These are phyloP conservation scores for Neonectria hederae DNA, from an alignment of 2,329 filamentous ascomycete genomes.

Conservation along the genomic window DNA sequence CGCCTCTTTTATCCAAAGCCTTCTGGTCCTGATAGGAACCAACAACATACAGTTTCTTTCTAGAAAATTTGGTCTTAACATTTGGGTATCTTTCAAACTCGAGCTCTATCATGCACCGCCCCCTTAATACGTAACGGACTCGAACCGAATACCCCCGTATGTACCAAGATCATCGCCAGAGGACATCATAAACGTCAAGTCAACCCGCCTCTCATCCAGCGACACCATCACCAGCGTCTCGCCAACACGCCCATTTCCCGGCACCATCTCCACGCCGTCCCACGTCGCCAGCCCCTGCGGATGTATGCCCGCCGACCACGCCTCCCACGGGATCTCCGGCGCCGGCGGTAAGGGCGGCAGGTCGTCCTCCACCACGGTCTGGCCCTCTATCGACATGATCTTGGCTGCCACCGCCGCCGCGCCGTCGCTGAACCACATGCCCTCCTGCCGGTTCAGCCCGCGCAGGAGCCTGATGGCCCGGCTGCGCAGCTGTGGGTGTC, in stretches of 20 bases:
- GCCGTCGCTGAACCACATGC: conserved; percentile 46
- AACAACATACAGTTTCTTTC: background rate
- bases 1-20: too few species aligned
- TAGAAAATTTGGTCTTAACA: background rate
- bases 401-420: conserved; percentile 35
- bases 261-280: conserved; percentile 34
- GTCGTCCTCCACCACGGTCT: conserved; percentile 30
- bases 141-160: conserved; percentile 26
- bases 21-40: background rate
- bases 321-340: conserved; percentile 36
- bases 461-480: conserved; percentile 39
- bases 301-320: conserved; percentile 27
- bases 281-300: conserved; percentile 30
- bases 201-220: conserved; percentile 28
- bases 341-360: background rate
- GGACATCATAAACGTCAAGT: conserved; percentile 37
- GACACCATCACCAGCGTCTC: conserved; percentile 40
- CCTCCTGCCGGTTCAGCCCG: conserved; percentile 44
- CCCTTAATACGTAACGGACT: conserved; percentile 29
- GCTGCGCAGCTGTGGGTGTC: conserved; percentile 44
- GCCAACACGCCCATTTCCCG: conserved; percentile 31
- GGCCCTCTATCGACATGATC: conserved; percentile 38
- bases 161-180: conserved; percentile 26
- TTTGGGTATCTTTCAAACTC: conserved; percentile 10
- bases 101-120: background rate